Percentiles rank a stretch among this genome's conserved stretches.
Evolutionary conservation across 371 early-diverging fungal species (phyloP).

Genomic region (Mucor lusitanicus): DNA sequence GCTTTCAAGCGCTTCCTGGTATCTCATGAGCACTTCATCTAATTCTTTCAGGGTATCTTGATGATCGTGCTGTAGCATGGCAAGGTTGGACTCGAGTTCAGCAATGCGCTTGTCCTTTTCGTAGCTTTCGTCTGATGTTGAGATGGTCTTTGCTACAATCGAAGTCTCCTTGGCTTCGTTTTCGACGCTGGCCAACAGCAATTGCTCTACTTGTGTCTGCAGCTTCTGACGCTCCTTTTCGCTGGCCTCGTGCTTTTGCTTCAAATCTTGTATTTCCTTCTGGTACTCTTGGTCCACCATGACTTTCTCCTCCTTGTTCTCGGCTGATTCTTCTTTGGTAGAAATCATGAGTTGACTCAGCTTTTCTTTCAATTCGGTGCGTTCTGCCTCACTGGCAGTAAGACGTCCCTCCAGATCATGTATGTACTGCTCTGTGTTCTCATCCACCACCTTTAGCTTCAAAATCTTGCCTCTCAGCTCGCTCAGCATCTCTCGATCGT

Average conservation of each 20-base stretch:
- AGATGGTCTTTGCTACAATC: neutral
- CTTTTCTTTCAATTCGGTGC: constrained; percentile 21
- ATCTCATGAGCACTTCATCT: constrained; percentile 38
- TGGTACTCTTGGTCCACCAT: constrained; percentile 2
- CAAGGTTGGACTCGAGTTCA: constrained; percentile 23
- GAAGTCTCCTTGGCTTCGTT: neutral
- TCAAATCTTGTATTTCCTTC: constrained; percentile 13
- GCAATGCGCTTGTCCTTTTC: constrained; percentile 22
- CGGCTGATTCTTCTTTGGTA: constrained; percentile 6
- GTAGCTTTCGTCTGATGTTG: constrained; percentile 15
- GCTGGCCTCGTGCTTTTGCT: constrained; percentile 8
- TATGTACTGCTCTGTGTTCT: constrained; percentile 53
- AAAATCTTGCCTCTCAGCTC: constrained; percentile 40
- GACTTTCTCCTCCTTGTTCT: constrained; percentile 13
- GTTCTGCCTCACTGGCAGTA: constrained; percentile 36
- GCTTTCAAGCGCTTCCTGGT: constrained; percentile 40
- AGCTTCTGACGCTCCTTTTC: constrained; percentile 15
- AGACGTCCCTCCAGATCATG: constrained; percentile 44
- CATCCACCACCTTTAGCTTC: constrained; percentile 48
- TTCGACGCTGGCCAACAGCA: neutral
- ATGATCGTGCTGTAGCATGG: constrained; percentile 32
- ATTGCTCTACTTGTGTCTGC: constrained; percentile 15
- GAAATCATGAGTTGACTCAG: constrained; percentile 27
- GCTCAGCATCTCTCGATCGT: constrained; percentile 41
- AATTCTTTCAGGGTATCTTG: constrained; percentile 38